A percentile compares a stretch with the other conserved stretches of the same genome.
phyloP scores from a whole-genome alignment of 202 grass and related monocot species.

The Setaria italica region DNA sequence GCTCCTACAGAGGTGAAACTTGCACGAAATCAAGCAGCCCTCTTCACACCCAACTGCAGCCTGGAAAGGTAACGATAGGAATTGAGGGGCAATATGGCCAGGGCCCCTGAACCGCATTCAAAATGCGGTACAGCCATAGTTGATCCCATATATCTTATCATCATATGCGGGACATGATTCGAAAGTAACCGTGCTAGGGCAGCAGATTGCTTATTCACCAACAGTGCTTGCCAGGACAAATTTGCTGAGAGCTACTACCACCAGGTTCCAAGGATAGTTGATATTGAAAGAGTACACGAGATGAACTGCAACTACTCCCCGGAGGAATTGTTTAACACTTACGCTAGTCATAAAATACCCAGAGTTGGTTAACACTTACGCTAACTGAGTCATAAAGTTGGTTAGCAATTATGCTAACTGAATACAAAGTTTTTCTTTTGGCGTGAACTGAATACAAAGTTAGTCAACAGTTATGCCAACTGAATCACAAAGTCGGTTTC shows the following conservation, averaged over 20 bases:
- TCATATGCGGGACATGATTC: not conserved
- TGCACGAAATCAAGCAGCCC: not conserved
- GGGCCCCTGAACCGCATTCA: slow-evolving; percentile 10
- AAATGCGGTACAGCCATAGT: not conserved
- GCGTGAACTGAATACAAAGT: not conserved
- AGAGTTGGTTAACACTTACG: not conserved
- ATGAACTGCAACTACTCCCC: not conserved
- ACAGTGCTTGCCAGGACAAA: not conserved
- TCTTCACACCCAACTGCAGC: not conserved
- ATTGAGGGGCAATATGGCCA: slow-evolving; percentile 39
- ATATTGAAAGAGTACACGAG: not conserved
- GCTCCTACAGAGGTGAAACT: not conserved
- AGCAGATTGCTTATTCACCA: not conserved
- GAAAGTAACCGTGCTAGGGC: not conserved
- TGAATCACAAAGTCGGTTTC: not conserved
- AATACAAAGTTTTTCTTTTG: no score
- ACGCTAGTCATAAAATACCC: not conserved
- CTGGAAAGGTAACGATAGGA: not conserved
- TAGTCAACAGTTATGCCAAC: not conserved
- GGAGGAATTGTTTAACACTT: not conserved
- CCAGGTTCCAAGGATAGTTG: not conserved
- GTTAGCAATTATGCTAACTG: not conserved
- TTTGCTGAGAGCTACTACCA: not conserved
- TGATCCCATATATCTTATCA: not conserved
- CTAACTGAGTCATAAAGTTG: not conserved